Conservation (phyloP, 495 filamentous ascomycete genomes). For the Penicillium riverlandense region DNA sequence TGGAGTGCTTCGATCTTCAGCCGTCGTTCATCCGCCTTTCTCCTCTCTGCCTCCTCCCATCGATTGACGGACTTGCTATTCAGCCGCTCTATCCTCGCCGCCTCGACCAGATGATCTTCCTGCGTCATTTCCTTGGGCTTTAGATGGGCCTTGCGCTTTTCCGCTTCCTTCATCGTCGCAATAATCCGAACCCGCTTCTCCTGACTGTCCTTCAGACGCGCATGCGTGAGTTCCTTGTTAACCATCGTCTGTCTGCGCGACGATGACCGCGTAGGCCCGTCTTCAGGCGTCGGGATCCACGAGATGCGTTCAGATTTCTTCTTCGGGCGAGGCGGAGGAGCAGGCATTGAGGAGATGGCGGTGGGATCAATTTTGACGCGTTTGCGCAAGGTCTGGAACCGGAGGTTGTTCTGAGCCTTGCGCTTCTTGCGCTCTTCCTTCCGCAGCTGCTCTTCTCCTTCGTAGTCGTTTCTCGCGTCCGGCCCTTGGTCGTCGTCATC, state of each 20-base stretch:
- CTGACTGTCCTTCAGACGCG: constrained; percentile 77
- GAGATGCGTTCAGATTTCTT: constrained; percentile 91
- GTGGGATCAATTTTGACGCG: constrained; percentile 60
- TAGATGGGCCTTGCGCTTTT: constrained; percentile 64
- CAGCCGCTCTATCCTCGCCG: constrained; percentile 69
- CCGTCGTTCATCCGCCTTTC: constrained; percentile 71
- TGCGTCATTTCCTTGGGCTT: constrained; percentile 83
- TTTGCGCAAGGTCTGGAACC: constrained; percentile 45
- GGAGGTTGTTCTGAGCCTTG: constrained; percentile 54
- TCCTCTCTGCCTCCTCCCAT: constrained; percentile 89
- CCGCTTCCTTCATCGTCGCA: constrained; percentile 81
- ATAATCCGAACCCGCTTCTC: constrained; percentile 69
- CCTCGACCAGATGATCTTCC: constrained; percentile 77
- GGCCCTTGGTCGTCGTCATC: constrained; percentile 68
- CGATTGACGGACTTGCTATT: constrained; percentile 88
- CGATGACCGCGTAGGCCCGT: constrained; percentile 75
- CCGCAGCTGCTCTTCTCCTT: constrained; percentile 60
- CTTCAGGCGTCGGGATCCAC: constrained; percentile 75
- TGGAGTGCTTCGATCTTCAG: constrained; percentile 78
- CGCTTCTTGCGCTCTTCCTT: constrained; percentile 68
- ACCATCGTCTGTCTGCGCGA: constrained; percentile 74
- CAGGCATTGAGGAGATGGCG: constrained; percentile 34
- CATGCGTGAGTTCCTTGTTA: constrained; percentile 76
- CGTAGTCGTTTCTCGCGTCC: constrained; percentile 49
- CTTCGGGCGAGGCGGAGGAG: constrained; percentile 58